These are phyloP conservation scores for Xylona heveae DNA, from an alignment of 495 filamentous ascomycete species.

Conservation along the genomic window DNA sequence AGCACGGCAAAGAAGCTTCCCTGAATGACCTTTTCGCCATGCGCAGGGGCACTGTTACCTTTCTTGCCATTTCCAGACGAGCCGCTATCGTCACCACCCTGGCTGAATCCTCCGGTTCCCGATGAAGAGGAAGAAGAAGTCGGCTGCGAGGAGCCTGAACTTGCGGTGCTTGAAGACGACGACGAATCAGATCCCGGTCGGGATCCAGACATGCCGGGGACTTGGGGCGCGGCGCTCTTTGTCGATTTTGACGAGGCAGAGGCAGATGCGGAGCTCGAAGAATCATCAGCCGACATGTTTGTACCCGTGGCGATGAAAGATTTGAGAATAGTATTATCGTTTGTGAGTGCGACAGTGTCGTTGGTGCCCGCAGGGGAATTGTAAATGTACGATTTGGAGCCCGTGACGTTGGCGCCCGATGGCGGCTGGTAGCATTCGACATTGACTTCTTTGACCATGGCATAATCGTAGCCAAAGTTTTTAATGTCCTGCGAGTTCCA, in stretches of 20 bases:
- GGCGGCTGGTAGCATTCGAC: slow-evolving; percentile 72
- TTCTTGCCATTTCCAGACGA: slow-evolving; percentile 6
- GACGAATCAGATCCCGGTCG: slow-evolving; percentile 15
- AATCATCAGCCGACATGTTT: slow-evolving; percentile 34
- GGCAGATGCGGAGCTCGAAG: slow-evolving; percentile 11
- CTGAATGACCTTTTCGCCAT: slow-evolving; percentile 23
- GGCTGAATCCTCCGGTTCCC: slow-evolving; percentile 3
- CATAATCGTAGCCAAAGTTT: slow-evolving; percentile 73
- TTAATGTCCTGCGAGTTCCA: slow-evolving; percentile 72
- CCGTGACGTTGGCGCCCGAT: slow-evolving; percentile 32
- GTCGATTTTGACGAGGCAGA: slow-evolving; percentile 11
- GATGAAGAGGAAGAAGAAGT: not conserved
- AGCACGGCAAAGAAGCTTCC: slow-evolving; percentile 34
- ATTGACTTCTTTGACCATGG: slow-evolving; percentile 50
- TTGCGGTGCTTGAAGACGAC: slow-evolving; percentile 9
- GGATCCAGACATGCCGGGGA: slow-evolving; percentile 20
- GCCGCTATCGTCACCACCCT: slow-evolving; percentile 6
- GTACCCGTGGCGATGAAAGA: slow-evolving; percentile 59
- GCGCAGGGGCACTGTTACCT: slow-evolving; percentile 16
- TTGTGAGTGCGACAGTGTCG: slow-evolving; percentile 49
- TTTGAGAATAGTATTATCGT: slow-evolving; percentile 57
- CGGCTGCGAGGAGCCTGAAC: not conserved
- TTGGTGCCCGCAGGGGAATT: slow-evolving; percentile 42
- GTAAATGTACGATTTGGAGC: slow-evolving; percentile 55
- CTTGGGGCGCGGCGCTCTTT: slow-evolving; percentile 15